Conservation (phyloP, 208 protist genomes). For the Leishmania arabica region DNA sequence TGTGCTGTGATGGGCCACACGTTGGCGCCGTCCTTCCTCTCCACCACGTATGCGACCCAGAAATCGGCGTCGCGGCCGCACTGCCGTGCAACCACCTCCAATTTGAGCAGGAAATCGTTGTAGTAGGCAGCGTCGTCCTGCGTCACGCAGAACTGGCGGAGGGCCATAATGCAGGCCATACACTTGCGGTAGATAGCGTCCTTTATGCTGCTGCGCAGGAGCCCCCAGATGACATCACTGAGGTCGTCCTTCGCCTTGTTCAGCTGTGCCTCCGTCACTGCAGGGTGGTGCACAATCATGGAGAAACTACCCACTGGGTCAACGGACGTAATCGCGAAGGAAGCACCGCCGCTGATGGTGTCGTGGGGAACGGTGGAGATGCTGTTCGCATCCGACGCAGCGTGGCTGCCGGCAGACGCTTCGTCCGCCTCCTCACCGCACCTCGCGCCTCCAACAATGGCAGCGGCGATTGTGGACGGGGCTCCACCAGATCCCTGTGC, state of each 20-base stretch:
- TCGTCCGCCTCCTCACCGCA: not conserved
- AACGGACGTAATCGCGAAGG: slow-evolving; percentile 31
- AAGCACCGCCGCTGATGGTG: slow-evolving; percentile 8
- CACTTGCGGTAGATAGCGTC: slow-evolving; percentile 74
- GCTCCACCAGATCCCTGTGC: not conserved
- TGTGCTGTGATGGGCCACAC: slow-evolving; percentile 42
- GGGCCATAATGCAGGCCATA: slow-evolving; percentile 51
- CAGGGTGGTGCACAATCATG: slow-evolving; percentile 16
- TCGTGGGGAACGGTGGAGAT: slow-evolving; percentile 16
- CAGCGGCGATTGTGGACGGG: slow-evolving; percentile 8
- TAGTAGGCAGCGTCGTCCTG: slow-evolving; percentile 66
- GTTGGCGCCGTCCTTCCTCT: not conserved
- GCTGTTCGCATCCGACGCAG: slow-evolving; percentile 7
- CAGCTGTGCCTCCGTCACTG: slow-evolving; percentile 27
- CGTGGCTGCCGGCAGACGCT: slow-evolving; percentile 2
- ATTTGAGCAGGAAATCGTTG: slow-evolving; percentile 72
- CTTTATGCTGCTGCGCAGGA: slow-evolving; percentile 67
- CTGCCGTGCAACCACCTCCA: slow-evolving; percentile 48
- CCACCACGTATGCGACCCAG: slow-evolving; percentile 33
- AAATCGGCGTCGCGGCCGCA: slow-evolving; percentile 33
- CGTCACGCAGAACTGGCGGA: slow-evolving; percentile 73
- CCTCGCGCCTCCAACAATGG: slow-evolving; percentile 3
- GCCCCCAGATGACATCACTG: slow-evolving; percentile 46
- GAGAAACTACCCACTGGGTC: slow-evolving; percentile 60
- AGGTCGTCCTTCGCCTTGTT: slow-evolving; percentile 68